Evolutionary conservation across 352 stramenopile genomes (phyloP), one percentile per base, ranked within the genome.

Genomic region (Globisporangium radiosum): DNA sequence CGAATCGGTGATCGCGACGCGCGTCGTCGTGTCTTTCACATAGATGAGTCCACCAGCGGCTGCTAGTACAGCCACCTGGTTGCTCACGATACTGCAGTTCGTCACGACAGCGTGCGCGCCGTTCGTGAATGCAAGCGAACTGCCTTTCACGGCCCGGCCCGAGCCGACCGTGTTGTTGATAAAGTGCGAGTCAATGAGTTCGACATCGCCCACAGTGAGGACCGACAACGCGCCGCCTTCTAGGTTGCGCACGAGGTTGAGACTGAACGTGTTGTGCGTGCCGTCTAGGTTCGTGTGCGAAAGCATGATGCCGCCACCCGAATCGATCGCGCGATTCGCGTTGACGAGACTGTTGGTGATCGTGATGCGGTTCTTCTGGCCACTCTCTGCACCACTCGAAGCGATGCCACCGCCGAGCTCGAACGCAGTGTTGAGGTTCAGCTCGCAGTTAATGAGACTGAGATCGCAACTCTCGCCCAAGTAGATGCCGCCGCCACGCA

Each of bases 11-110:
- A 91, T 53, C 0, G 17, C 39, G 3, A 90, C 40, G 0, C 15
- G 65, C 2, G 75, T 81, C 17, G 19, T 54, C 0, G 54, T 52
- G 25, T 67, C 74, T 47, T 76, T 66, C 2, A 73, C 54, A 47
- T 81, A 87, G 13, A 87, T 75, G 1, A 80, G 47, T 0, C 78
- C 78, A 0, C 78, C 78, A 51, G 54, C 64, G 1, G 63, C 49
- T 0, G 69, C 71, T 9, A 73, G n/a, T 0, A 44, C 60, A 1
- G 73, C 71, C 13, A 65, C 37, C 9, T 66, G 38, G 25, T 72
- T 77, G 38, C 73, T 79, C 9, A 73, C 39, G 10, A 81, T 37
- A 1, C 43, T 44, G 0, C 68, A 75, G 25, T 81, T 58, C 3
- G 56, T 25, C 39, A 79, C 75, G 10, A 62, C 52, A 7, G 63